Evolutionary conservation across 805 yeast genomes (phyloP), one percentile per base, ranked within the genome.

Genomic region (Wickerhamomyces chaumierensis): DNA sequence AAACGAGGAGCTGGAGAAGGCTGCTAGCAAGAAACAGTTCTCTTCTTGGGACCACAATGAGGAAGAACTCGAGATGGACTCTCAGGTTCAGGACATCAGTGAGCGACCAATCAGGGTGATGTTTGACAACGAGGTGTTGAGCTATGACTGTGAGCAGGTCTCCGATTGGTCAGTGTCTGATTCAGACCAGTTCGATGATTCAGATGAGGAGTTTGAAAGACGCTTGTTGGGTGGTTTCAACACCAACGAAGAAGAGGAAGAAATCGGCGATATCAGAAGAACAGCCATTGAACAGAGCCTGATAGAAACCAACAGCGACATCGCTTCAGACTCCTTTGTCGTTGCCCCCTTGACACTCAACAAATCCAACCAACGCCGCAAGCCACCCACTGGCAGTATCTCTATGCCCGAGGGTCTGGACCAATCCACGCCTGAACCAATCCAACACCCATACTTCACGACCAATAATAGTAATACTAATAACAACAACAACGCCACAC

Each of bases 1-100:
- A 48, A 90, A 90, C 60, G 95, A 85, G 57, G 85, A 81, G 32
- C 38, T 48, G 13, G 58, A 53, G 28, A 49, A 42, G 33, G 18
- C 9, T 33, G 43, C 28, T 5, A 44, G 49, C 2, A 47, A 45
- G 34, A 47, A 42, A 13, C 38, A 27, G 21, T 36, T 36, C 38
- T 27, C 35, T 14, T 9, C n/a, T 5, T 25, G 29, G 29, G 29
- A 14, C 14, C 29, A 13, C n/a, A 25, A 14, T 14, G 12, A 13
- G 29, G n/a, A n/a, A n/a, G n/a, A n/a, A n/a, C n/a, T n/a, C n/a
- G n/a, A n/a, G n/a, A n/a, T n/a, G n/a, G n/a, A n/a, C n/a, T n/a
- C n/a, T n/a, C n/a, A 25, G 29, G 14, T 11, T 8, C 12, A 25
- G 14, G 29, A 25, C n/a, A 25, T 8, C 29, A 25, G 29, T 13